Conservation (phyloP, 371 early-diverging fungal genomes). For the Lichtheimia ornata region DNA sequence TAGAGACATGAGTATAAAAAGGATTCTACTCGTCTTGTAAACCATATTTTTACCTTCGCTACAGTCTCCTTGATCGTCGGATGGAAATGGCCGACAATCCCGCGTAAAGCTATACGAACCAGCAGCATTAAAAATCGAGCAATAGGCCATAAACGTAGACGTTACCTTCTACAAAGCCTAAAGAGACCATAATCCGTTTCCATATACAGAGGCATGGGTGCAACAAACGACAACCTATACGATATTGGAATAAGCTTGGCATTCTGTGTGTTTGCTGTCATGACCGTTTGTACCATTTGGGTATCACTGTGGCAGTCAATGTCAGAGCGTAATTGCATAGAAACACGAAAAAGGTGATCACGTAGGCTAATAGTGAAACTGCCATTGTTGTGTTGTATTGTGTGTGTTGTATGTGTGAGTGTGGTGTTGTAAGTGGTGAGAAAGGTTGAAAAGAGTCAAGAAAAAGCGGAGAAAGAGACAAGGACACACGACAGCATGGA, state of each 20-base stretch:
- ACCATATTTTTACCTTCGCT: constrained; percentile 34
- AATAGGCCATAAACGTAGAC: neutral
- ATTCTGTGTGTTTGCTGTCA: neutral
- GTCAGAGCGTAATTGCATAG: constrained; percentile 40
- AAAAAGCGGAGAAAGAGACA: neutral
- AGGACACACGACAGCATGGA: neutral
- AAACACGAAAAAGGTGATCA: constrained; percentile 46
- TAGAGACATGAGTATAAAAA: too few relatives aligned
- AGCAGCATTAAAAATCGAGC: neutral
- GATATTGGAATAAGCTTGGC: neutral
- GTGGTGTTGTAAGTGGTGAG: neutral
- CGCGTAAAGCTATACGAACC: constrained; percentile 26
- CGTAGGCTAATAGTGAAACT: constrained; percentile 47
- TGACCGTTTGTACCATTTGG: constrained; percentile 38
- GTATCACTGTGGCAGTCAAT: constrained; percentile 31
- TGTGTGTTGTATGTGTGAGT: too few relatives aligned
- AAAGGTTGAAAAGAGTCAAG: neutral
- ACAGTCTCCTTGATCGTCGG: constrained; percentile 45
- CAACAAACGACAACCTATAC: constrained; percentile 42
- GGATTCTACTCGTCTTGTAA: too few relatives aligned
- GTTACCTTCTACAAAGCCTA: constrained; percentile 42
- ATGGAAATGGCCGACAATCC: constrained; percentile 50
- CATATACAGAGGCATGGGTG: constrained; percentile 47
- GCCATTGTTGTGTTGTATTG: constrained; percentile 22
- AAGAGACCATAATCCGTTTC: constrained; percentile 53